These are phyloP conservation scores for Phytophthora nicotianae DNA, from an alignment of 352 stramenopile species.

Conservation along the genomic window DNA sequence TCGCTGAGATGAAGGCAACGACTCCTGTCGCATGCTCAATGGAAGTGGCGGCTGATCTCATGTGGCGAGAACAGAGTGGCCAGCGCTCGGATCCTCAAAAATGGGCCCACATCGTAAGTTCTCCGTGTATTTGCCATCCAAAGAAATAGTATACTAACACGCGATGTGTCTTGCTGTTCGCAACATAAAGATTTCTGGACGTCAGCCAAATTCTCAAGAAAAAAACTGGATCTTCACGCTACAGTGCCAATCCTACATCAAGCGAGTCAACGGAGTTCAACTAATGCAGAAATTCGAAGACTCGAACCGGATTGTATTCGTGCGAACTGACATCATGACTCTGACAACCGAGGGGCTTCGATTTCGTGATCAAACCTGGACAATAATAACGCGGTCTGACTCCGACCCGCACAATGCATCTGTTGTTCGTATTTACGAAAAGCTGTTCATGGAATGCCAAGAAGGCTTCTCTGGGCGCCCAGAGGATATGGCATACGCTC, in stretches of 20 bases:
- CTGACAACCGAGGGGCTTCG: not conserved
- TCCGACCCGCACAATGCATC: not conserved
- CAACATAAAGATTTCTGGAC: not conserved
- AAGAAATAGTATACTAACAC: too few species aligned
- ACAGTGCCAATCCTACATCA: not conserved
- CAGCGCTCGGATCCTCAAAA: not conserved
- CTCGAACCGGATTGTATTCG: not conserved
- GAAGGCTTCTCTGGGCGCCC: not conserved
- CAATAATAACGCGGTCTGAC: not conserved
- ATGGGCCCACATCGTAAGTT: not conserved
- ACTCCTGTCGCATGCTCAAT: not conserved
- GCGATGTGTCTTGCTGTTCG: not conserved
- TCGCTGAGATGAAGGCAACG: too few species aligned
- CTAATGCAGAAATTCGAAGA: not conserved
- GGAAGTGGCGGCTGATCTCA: not conserved
- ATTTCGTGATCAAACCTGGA: slow-evolving; percentile 1
- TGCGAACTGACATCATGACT: not conserved
- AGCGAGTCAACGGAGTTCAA: not conserved
- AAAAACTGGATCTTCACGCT: not conserved
- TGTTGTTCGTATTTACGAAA: not conserved
- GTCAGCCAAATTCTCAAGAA: not conserved
- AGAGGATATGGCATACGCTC: not conserved
- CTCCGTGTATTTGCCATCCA: not conserved
- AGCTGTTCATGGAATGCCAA: not conserved
- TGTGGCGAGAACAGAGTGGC: not conserved